A percentile compares a stretch with the other conserved stretches of the same genome.
Conservation (phyloP, 306 rosid species). For the Fragaria iinumae region DNA sequence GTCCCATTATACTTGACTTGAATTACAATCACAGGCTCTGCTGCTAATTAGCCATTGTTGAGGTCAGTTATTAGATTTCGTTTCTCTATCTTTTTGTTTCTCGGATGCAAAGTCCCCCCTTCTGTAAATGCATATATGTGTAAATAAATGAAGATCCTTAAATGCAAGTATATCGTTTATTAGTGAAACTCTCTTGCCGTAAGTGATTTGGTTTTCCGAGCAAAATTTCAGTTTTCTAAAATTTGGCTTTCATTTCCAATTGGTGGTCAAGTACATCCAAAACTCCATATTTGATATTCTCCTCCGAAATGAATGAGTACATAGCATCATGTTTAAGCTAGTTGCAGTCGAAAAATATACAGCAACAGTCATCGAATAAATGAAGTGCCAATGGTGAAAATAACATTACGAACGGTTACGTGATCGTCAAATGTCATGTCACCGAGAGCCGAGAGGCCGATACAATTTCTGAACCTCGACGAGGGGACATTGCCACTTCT, state of each 20-base stretch:
- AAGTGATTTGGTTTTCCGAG: neutral
- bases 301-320: neutral
- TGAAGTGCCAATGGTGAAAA: neutral
- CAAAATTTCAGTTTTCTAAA: neutral
- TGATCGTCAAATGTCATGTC: too few relatives aligned
- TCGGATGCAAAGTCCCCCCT: constrained; percentile 23
- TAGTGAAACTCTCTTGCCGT: neutral
- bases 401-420: neutral
- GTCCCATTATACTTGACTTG: constrained; percentile 31
- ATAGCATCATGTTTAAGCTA: neutral
- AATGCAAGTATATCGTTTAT: constrained; percentile 27
- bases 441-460: too few relatives aligned
- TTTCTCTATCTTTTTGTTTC: constrained; percentile 14
- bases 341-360: neutral
- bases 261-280: neutral
- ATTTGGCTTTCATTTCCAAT: neutral
- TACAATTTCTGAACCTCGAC: neutral
- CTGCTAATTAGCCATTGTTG: constrained; percentile 32
- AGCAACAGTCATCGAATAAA: neutral
- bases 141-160: constrained; percentile 38
- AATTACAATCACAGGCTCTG: constrained; percentile 15
- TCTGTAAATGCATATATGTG: constrained; percentile 44
- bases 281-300: neutral
- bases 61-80: constrained; percentile 33
- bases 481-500: neutral